A percentile compares a stretch with the other conserved stretches of the same genome.
Evolutionary conservation across 257 asterid genomes (phyloP).

Genomic region (Linderniella brevidens): DNA sequence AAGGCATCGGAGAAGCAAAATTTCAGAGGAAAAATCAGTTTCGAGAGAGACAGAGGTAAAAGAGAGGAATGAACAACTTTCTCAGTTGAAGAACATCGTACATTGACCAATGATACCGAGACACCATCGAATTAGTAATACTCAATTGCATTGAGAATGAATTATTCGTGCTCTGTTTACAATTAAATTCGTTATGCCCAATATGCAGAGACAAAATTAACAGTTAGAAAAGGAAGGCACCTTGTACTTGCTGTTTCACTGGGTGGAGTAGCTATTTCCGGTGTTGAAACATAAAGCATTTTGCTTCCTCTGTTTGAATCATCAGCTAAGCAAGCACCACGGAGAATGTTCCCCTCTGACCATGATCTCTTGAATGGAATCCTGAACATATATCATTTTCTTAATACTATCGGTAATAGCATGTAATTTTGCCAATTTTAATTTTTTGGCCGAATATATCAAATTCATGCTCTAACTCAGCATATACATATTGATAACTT

Average conservation of each 20-base stretch:
- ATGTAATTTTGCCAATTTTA: too few species aligned
- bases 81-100: too few species aligned
- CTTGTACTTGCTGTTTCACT: slow-evolving; percentile 47
- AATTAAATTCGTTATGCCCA: too few species aligned
- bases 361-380: slow-evolving; percentile 56
- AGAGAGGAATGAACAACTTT: too few species aligned
- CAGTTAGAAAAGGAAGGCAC: slow-evolving; percentile 22
- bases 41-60: too few species aligned
- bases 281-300: slow-evolving; percentile 53
- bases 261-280: slow-evolving; percentile 42
- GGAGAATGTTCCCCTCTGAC: slow-evolving; percentile 83
- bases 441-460: too few species aligned
- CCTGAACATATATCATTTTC: slow-evolving; percentile 19
- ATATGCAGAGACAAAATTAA: slow-evolving; percentile 1
- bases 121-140: too few species aligned
- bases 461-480: slow-evolving; percentile 7
- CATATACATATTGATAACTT: slow-evolving; percentile 9
- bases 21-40: slow-evolving; percentile 15
- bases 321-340: slow-evolving; percentile 31
- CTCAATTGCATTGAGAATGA: too few species aligned
- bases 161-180: too few species aligned
- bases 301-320: slow-evolving; percentile 34
- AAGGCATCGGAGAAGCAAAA: slow-evolving; percentile 40
- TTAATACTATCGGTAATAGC: too few species aligned
- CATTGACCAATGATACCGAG: too few species aligned